Evolutionary conservation across 2,329 filamentous ascomycete genomes (phyloP).

Genomic region (Aureobasidium uvarum): DNA sequence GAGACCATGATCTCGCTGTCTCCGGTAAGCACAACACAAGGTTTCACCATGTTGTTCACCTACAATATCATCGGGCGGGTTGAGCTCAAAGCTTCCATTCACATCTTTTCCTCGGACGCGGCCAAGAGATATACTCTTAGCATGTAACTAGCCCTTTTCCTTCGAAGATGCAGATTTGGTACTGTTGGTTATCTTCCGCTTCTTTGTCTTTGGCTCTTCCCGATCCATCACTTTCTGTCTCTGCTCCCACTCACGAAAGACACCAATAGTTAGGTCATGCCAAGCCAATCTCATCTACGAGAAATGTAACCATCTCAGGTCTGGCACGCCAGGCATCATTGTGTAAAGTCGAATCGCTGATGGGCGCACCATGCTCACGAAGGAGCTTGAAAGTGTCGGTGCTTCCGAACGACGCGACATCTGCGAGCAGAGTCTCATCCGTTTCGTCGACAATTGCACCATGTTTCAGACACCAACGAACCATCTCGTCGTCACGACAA

Average conservation of each 20-base stretch:
- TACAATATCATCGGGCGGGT: neutral
- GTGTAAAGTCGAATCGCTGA: conserved; percentile 8
- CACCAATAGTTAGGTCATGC: neutral
- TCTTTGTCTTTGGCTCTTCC: neutral
- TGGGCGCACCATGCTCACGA: neutral
- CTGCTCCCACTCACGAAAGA: neutral
- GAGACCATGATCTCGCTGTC: neutral
- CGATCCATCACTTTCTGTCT: neutral
- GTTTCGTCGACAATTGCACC: neutral
- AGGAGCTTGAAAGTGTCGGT: neutral
- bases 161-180: neutral
- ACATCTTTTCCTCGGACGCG: neutral
- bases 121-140: neutral
- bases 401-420: conserved; percentile 4
- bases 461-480: neutral
- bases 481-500: conserved; percentile 2
- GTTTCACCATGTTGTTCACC: neutral
- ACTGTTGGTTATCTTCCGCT: neutral
- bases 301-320: conserved; percentile 2
- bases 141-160: neutral
- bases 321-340: conserved; percentile 9
- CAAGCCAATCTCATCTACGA: neutral
- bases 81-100: neutral
- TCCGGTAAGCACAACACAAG: neutral
- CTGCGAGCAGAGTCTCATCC: conserved; percentile 2